Percentiles rank a stretch among this genome's conserved stretches.
Evolutionary conservation across 306 rosid genomes (phyloP).

Genomic region (Cicer arietinum): DNA sequence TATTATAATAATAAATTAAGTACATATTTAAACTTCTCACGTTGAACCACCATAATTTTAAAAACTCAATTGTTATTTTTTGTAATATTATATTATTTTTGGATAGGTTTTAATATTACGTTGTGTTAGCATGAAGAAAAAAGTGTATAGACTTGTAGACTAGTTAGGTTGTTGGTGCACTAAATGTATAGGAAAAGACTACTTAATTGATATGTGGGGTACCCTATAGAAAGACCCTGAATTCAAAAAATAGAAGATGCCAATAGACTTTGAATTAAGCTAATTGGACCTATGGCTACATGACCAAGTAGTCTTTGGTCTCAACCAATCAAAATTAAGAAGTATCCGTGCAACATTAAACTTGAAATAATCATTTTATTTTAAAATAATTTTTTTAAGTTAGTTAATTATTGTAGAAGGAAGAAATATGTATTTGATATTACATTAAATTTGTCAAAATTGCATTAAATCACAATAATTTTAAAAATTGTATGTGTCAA

Average conservation of each 20-base stretch:
- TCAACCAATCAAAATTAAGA: constrained; percentile 43
- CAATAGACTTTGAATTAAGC: constrained; percentile 32
- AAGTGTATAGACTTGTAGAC: neutral
- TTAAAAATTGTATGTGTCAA: no score
- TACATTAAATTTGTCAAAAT: no score
- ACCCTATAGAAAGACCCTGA: constrained; percentile 41
- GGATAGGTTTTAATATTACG: no score
- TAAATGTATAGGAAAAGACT: constrained; percentile 26
- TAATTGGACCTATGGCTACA: constrained; percentile 8
- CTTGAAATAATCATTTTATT: no score
- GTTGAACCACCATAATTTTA: neutral
- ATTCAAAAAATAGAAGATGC: constrained; percentile 44
- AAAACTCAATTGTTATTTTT: neutral
- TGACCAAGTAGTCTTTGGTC: constrained; percentile 39
- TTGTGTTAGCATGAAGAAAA: neutral
- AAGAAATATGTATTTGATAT: no score
- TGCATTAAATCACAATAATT: no score
- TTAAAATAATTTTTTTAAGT: no score
- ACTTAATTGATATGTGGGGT: constrained; percentile 50
- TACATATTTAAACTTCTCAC: no score
- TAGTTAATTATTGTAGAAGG: no score
- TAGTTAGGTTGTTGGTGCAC: constrained; percentile 30
- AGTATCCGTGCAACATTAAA: constrained; percentile 43
- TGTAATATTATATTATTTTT: neutral
- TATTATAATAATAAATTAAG: no score